A percentile compares a stretch with the other conserved stretches of the same genome.
These are phyloP conservation scores for Coemansia sp. DNA, from an alignment of 192 early-diverging fungal genomes.

Conservation along the genomic window DNA sequence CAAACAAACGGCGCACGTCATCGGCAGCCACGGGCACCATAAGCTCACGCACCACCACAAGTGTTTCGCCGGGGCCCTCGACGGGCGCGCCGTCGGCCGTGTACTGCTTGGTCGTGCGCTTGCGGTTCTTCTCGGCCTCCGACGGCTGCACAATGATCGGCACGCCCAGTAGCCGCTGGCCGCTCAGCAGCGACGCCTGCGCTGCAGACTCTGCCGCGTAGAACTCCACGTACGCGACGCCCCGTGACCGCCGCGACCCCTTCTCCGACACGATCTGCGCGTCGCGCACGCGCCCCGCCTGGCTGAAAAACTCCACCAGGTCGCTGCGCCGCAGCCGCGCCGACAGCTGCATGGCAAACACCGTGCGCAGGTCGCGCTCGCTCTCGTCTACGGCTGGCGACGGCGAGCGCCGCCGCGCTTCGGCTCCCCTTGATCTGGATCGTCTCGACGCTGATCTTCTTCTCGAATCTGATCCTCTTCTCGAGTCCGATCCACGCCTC, in stretches of 20 bases:
- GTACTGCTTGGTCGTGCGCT: conserved; percentile 52
- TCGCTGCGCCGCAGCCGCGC: conserved; percentile 71
- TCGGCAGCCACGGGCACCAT: conserved; percentile 61
- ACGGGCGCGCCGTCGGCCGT: conserved; percentile 20
- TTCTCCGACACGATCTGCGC: conserved; percentile 84
- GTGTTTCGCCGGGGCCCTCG: conserved; percentile 1
- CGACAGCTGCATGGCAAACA: conserved; percentile 93
- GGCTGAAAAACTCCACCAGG: conserved; percentile 80
- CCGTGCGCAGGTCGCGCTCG: conserved; percentile 85
- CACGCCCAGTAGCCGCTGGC: conserved; percentile 83
- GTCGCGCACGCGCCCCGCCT: conserved; percentile 80
- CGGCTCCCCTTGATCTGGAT: no score
- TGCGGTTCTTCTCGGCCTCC: conserved; percentile 90
- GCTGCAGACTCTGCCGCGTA: conserved; percentile 78
- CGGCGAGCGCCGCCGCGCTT: conserved; percentile 51
- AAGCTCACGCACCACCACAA: conserved; percentile 63
- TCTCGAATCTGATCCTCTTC: no score
- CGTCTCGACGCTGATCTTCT: no score
- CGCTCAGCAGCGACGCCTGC: conserved; percentile 79
- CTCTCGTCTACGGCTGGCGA: conserved; percentile 67
- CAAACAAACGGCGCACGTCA: conserved; percentile 78
- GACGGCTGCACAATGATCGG: conserved; percentile 90
- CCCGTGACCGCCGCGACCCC: conserved; percentile 78
- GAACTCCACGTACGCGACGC: conserved; percentile 97
- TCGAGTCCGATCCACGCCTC: no score